Conservation (phyloP, 148 eudicot genomes). For the Chenopodium formosanum region DNA sequence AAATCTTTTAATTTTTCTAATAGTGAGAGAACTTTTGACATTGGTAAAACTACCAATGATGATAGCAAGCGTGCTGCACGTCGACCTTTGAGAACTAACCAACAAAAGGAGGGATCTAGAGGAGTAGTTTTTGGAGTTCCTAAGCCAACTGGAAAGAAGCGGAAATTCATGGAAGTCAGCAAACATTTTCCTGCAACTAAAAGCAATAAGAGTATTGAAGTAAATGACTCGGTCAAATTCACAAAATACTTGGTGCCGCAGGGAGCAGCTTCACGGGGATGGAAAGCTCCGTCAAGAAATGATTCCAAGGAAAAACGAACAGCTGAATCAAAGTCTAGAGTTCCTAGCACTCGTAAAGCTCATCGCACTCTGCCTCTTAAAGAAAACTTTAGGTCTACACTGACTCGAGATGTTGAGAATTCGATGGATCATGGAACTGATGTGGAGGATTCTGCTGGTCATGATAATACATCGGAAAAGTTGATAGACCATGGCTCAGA, state of each 20-base stretch:
- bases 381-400: conserved; percentile 35
- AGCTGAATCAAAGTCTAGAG: conserved; percentile 44
- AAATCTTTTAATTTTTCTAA: conserved; percentile 47
- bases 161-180: conserved; percentile 94
- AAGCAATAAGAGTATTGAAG: conserved; percentile 42
- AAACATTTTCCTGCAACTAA: conserved; percentile 69
- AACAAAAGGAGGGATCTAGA: conserved; percentile 68
- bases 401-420: conserved; percentile 24
- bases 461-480: conserved; percentile 40
- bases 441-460: conserved; percentile 41
- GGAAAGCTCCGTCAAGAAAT: conserved; percentile 45
- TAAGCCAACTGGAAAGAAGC: conserved; percentile 81
- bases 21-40: conserved; percentile 57
- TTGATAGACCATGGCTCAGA: conserved; percentile 38
- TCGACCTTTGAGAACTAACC: conserved; percentile 61
- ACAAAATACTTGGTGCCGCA: conserved; percentile 57
- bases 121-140: conserved; percentile 88
- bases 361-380: conserved; percentile 49
- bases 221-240: conserved; percentile 47
- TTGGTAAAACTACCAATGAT: conserved; percentile 54
- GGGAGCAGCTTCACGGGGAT: conserved; percentile 56
- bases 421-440: conserved; percentile 22
- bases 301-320: conserved; percentile 61
- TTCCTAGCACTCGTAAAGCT: conserved; percentile 51
- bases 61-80: conserved; percentile 46